Evolutionary conservation across 805 yeast species (phyloP).

Genomic region (Metschnikowia matae): DNA sequence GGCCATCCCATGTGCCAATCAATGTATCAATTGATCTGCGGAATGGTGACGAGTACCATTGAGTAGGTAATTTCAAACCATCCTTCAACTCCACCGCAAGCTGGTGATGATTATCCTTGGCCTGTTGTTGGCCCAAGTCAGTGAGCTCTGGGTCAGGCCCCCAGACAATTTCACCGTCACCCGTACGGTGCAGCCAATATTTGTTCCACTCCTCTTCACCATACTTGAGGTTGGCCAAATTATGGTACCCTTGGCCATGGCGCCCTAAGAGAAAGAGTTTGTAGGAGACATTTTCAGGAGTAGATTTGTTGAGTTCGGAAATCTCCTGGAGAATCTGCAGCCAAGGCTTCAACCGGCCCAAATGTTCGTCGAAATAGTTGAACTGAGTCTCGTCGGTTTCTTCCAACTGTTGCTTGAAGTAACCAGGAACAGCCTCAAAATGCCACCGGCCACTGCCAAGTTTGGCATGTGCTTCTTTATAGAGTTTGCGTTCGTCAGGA

Average conservation of each 20-base stretch:
- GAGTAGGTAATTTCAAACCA: conserved; percentile 31
- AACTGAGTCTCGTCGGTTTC: conserved; percentile 41
- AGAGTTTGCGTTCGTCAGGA: conserved; percentile 17
- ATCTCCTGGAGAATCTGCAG: conserved; percentile 20
- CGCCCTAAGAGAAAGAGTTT: conserved; percentile 47
- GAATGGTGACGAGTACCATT: conserved; percentile 48
- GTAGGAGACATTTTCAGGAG: conserved; percentile 29
- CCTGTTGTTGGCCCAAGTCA: conserved; percentile 42
- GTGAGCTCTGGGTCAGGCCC: conserved; percentile 52
- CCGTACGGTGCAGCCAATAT: conserved; percentile 40
- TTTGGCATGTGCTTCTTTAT: conserved; percentile 11
- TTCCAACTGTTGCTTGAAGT: conserved; percentile 41
- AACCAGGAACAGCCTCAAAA: conserved; percentile 38
- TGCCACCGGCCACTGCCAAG: conserved; percentile 29
- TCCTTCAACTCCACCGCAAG: conserved; percentile 37
- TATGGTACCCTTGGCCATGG: conserved; percentile 55
- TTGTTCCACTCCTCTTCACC: conserved; percentile 46
- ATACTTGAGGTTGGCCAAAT: conserved; percentile 42
- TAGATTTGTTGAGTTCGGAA: conserved; percentile 29
- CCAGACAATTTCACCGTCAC: conserved; percentile 47
- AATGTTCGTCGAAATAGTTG: conserved; percentile 38
- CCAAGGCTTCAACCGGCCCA: conserved; percentile 38
- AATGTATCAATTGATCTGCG: conserved; percentile 49
- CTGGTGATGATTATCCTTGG: conserved; percentile 38
- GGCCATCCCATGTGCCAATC: conserved; percentile 43